phyloP scores from a whole-genome alignment of 768 basidiomycete genomes.

The Mycena capillaripes region DNA sequence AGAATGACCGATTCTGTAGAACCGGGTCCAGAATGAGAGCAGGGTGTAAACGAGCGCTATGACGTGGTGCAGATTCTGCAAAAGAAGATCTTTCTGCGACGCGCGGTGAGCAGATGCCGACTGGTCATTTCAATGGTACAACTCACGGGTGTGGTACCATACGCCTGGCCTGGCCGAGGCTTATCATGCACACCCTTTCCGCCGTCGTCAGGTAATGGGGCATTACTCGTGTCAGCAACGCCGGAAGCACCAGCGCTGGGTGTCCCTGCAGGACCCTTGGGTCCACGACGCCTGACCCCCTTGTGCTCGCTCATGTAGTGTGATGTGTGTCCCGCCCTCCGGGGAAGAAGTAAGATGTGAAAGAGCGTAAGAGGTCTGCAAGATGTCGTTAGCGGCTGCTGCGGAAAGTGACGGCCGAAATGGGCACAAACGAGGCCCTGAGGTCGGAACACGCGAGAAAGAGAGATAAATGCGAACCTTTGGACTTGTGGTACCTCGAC shows the following conservation, averaged over 20 bases:
- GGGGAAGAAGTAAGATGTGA: slow-evolving; percentile 11
- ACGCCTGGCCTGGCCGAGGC: slow-evolving; percentile 21
- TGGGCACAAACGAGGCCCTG: neutral
- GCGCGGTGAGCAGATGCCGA: neutral
- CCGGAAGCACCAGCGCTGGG: neutral
- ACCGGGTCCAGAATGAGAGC: slow-evolving; percentile 95
- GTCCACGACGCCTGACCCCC: slow-evolving; percentile 11
- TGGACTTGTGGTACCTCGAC: slow-evolving; percentile 25
- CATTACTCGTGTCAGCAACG: neutral
- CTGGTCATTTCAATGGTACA: neutral
- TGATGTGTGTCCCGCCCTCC: neutral
- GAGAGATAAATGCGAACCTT: neutral
- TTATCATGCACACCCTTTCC: slow-evolving; percentile 17
- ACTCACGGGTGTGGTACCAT: slow-evolving; percentile 51
- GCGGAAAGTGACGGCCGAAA: neutral
- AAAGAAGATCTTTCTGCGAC: slow-evolving; percentile 76
- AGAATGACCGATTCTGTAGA: slow-evolving; percentile 90
- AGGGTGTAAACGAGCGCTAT: slow-evolving; percentile 90
- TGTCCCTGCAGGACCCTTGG: neutral
- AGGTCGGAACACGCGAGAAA: neutral
- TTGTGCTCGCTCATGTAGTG: slow-evolving; percentile 11
- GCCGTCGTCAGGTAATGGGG: slow-evolving; percentile 11
- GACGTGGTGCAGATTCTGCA: slow-evolving; percentile 84
- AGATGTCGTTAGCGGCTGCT: slow-evolving; percentile 6
- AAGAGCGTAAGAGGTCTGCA: slow-evolving; percentile 32